These are phyloP conservation scores for Aspergillus thermomutatus DNA, from an alignment of 2,329 filamentous ascomycete genomes.

Conservation along the genomic window DNA sequence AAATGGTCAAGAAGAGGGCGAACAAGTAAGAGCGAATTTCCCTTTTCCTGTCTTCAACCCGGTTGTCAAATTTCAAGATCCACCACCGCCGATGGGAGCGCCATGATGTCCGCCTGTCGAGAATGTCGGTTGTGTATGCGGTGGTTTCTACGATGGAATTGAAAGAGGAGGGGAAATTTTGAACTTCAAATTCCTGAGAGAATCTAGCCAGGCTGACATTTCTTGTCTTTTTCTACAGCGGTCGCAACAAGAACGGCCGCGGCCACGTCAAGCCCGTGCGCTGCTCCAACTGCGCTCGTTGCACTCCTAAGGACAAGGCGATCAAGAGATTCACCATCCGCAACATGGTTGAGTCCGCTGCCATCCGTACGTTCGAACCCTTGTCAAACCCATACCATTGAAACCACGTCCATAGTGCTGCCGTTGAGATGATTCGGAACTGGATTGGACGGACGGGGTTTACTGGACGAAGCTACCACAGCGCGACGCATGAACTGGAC, in stretches of 20 bases:
- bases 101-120: neutral
- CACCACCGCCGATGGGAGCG: slow-evolving; percentile 10
- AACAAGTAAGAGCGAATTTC: slow-evolving; percentile 59
- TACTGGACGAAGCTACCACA: neutral
- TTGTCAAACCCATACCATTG: slow-evolving; percentile 5
- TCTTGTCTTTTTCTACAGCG: slow-evolving; percentile 54
- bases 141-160: neutral
- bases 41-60: slow-evolving; percentile 24
- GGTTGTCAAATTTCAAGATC: slow-evolving; percentile 23
- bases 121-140: neutral
- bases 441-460: slow-evolving; percentile 2
- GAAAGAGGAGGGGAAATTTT: neutral
- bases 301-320: slow-evolving; percentile 99
- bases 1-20: slow-evolving; percentile 73
- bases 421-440: slow-evolving; percentile 8
- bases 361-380: slow-evolving; percentile 78
- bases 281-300: slow-evolving; percentile 84
- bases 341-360: slow-evolving; percentile 99
- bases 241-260: slow-evolving; percentile 99
- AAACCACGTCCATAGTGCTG: slow-evolving; percentile 3
- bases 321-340: slow-evolving; percentile 99
- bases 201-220: slow-evolving; percentile 29
- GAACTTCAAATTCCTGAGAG: neutral
- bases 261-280: slow-evolving; percentile 99
- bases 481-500: neutral